Conservation (phyloP, 768 basidiomycete genomes). For the Phylloporus rhodoxanthus region DNA sequence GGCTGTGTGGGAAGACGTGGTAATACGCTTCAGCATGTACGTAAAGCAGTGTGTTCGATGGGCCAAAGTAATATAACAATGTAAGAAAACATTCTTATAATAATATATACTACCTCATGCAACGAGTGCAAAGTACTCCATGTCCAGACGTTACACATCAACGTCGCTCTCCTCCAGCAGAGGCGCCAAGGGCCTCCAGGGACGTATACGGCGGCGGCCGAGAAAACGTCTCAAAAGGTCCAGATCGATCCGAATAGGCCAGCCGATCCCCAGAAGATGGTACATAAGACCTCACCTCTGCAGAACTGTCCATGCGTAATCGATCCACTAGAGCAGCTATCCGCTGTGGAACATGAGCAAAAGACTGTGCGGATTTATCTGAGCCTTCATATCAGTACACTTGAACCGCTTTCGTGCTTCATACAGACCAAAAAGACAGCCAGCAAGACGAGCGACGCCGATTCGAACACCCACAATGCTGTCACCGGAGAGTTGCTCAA, state of each 20-base stretch:
- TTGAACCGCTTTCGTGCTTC: neutral
- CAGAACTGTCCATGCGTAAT: slow-evolving; percentile 51
- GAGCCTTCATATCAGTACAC: slow-evolving; percentile 3
- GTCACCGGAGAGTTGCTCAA: slow-evolving; percentile 58
- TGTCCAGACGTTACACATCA: slow-evolving; percentile 10
- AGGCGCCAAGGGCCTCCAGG: neutral
- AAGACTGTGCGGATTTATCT: slow-evolving; percentile 14
- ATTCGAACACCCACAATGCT: slow-evolving; percentile 79
- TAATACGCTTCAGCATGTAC: neutral
- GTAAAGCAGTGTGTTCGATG: neutral
- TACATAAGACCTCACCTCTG: slow-evolving; percentile 59
- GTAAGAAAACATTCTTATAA: slow-evolving; percentile 8
- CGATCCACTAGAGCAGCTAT: slow-evolving; percentile 38
- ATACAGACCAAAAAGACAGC: slow-evolving; percentile 49
- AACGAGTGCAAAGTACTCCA: no score
- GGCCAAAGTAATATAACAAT: neutral
- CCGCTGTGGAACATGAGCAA: slow-evolving; percentile 26
- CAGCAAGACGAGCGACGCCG: slow-evolving; percentile 70
- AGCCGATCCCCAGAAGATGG: slow-evolving; percentile 26
- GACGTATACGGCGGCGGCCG: slow-evolving; percentile 29
- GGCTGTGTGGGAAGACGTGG: slow-evolving; percentile 18
- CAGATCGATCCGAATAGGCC: slow-evolving; percentile 10
- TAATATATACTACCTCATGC: slow-evolving; percentile 15
- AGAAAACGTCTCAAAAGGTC: slow-evolving; percentile 34
- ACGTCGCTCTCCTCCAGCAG: slow-evolving; percentile 5